Evolutionary conservation across 345 rosid genomes (phyloP).

Genomic region (Gossypium thurberi): DNA sequence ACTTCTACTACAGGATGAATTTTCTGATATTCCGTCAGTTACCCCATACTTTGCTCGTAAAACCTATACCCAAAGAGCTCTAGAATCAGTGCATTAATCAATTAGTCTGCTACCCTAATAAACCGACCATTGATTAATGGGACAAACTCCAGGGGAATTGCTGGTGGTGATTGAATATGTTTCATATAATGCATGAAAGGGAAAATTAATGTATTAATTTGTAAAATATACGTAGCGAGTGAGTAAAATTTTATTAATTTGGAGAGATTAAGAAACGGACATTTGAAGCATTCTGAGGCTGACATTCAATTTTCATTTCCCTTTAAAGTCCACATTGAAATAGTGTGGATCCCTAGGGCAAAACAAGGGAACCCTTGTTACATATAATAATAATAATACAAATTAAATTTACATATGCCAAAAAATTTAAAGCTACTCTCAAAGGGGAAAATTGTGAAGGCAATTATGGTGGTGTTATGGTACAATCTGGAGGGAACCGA

Average conservation of each 20-base stretch:
- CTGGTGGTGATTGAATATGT: too few species aligned
- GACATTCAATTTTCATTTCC: background rate
- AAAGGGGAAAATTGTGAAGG: background rate
- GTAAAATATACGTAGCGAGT: too few species aligned
- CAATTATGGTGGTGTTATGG: constrained; percentile 11
- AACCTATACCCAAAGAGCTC: too few species aligned
- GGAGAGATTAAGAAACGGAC: background rate
- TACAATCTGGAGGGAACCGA: constrained; percentile 14
- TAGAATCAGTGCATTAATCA: too few species aligned
- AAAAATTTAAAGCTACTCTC: background rate
- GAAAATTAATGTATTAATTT: background rate
- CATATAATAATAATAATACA: background rate
- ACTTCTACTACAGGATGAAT: too few species aligned
- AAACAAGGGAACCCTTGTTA: constrained; percentile 7
- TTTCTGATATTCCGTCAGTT: too few species aligned
- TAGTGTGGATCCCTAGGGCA: background rate
- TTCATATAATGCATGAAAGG: too few species aligned
- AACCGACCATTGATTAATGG: too few species aligned
- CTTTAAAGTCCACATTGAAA: background rate
- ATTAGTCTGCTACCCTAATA: too few species aligned
- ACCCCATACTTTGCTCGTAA: too few species aligned
- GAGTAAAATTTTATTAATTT: background rate
- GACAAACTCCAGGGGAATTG: too few species aligned
- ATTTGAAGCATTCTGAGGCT: too few species aligned
- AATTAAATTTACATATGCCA: background rate